Conservation (phyloP, 1,139 yeast species). For the Blastobotrys raffinosifermentans region DNA sequence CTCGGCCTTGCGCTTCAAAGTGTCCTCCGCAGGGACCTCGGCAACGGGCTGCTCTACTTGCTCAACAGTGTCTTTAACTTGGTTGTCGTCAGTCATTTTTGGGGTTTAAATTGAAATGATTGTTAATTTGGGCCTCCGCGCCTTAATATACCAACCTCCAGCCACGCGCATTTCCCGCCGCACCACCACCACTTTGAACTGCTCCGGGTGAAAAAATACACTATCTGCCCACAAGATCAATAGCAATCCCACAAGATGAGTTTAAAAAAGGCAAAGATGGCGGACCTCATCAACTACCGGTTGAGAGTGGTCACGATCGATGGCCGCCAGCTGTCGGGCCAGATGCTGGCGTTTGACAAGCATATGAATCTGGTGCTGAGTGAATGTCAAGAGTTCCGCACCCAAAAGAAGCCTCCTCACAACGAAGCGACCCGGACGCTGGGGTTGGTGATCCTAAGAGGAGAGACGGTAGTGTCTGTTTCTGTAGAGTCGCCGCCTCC, state of each 20-base stretch:
- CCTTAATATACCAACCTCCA: too few species aligned
- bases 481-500: slow-evolving; percentile 78
- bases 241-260: slow-evolving; percentile 1
- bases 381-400: slow-evolving; percentile 78
- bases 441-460: slow-evolving; percentile 80
- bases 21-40: slow-evolving; percentile 11
- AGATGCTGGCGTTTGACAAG: slow-evolving; percentile 80
- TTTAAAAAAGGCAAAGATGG: slow-evolving; percentile 38
- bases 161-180: too few species aligned
- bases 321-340: slow-evolving; percentile 71
- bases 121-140: too few species aligned
- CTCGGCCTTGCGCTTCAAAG: slow-evolving; percentile 17
- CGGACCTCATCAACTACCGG: slow-evolving; percentile 69
- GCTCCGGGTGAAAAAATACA: too few species aligned
- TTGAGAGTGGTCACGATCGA: slow-evolving; percentile 70
- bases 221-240: too few species aligned
- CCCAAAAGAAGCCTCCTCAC: slow-evolving; percentile 52
- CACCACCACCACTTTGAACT: too few species aligned
- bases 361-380: slow-evolving; percentile 81
- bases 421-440: slow-evolving; percentile 61
- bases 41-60: too few species aligned
- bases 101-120: too few species aligned
- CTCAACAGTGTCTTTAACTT: slow-evolving; percentile 7
- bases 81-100: slow-evolving; percentile 17
- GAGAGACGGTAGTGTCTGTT: slow-evolving; percentile 81